Percentiles rank a stretch among this genome's conserved stretches.
These are phyloP conservation scores for Galerina marginata DNA, from an alignment of 768 basidiomycete genomes.

Conservation along the genomic window DNA sequence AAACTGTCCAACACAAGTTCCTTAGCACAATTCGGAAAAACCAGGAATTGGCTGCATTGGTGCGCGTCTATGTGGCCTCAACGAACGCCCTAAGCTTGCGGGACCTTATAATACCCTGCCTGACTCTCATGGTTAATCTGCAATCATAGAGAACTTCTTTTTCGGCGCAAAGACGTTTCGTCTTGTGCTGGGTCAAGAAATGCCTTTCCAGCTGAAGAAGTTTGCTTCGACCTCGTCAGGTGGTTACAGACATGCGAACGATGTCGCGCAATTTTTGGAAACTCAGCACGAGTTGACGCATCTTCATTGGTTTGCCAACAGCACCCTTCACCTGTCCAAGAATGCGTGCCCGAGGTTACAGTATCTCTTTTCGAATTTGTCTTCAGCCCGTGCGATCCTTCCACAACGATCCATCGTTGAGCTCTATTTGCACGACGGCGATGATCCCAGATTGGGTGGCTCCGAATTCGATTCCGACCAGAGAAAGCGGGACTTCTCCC, in stretches of 20 bases:
- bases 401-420: no score
- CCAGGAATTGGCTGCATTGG: not conserved
- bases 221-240: not conserved
- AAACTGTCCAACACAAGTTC: no score
- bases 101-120: not conserved
- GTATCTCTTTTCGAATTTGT: not conserved
- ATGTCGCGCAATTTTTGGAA: not conserved
- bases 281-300: not conserved
- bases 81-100: not conserved
- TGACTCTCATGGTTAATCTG: conserved; percentile 1
- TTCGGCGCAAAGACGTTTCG: not conserved
- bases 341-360: not conserved
- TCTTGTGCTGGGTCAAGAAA: not conserved
- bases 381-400: no score
- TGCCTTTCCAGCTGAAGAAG: conserved; percentile 6
- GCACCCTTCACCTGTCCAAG: not conserved
- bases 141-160: not conserved
- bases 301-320: not conserved
- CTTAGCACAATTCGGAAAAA: not conserved
- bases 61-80: not conserved
- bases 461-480: no score
- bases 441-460: no score
- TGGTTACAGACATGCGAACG: not conserved
- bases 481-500: no score
- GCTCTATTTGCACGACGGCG: no score